Percentiles rank a stretch among this genome's conserved stretches.
Conservation (phyloP, 495 filamentous ascomycete genomes). For the Xylaria acuta region DNA sequence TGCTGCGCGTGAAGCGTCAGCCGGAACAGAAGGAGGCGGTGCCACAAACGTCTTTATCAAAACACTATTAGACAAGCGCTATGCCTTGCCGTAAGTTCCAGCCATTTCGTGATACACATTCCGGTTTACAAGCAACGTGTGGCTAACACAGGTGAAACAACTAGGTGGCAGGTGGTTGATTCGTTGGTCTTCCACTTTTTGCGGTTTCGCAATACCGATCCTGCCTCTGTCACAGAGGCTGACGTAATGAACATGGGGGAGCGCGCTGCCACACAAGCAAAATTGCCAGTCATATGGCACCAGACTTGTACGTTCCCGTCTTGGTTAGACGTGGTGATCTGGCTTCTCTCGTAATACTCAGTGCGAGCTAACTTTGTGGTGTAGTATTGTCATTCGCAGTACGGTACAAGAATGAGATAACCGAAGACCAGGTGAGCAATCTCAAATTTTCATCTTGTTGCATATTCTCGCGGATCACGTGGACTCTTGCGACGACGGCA, state of each 20-base stretch:
- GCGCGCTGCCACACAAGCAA: conserved; percentile 58
- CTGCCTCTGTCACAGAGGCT: conserved; percentile 45
- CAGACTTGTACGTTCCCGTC: conserved; percentile 49
- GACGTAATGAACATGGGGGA: conserved; percentile 56
- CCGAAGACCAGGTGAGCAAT: conserved; percentile 58
- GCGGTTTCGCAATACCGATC: conserved; percentile 72
- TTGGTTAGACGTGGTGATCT: neutral
- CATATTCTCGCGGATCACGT: neutral
- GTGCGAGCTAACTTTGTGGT: neutral
- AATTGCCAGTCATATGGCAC: conserved; percentile 88
- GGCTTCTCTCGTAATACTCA: neutral
- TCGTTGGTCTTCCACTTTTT: conserved; percentile 95
- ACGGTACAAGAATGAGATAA: conserved; percentile 81
- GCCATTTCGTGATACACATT: conserved; percentile 2
- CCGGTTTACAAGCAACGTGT: neutral
- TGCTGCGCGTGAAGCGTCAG: conserved; percentile 79
- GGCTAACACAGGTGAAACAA: conserved; percentile 50
- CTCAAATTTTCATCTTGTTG: neutral
- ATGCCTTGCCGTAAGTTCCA: conserved; percentile 71
- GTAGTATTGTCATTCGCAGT: conserved; percentile 92
- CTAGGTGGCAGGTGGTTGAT: conserved; percentile 77
- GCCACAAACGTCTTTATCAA: conserved; percentile 94
- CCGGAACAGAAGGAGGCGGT: conserved; percentile 73
- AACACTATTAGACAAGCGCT: conserved; percentile 92
- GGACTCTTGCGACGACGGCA: neutral